phyloP scores from a whole-genome alignment of 1,139 yeast genomes.

The Scheffersomyces titani region DNA sequence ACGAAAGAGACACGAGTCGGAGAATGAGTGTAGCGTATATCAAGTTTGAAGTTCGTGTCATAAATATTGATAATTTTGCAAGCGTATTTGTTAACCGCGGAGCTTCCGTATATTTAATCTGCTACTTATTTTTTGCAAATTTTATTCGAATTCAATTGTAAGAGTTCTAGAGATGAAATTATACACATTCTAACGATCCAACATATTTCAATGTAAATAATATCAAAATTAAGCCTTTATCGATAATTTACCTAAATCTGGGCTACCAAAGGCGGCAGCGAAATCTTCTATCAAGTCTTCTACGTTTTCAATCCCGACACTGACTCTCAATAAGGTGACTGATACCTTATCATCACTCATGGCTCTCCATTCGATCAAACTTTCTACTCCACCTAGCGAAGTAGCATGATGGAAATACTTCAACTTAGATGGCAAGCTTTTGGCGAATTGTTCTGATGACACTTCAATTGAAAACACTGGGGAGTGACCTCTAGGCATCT shows the following conservation, averaged over 20 bases:
- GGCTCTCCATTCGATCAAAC: conserved; percentile 88
- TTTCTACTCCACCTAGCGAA: conserved; percentile 91
- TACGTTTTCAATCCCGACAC: conserved; percentile 76
- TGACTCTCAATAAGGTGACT: conserved; percentile 63
- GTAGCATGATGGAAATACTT: conserved; percentile 86
- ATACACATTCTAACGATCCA: not conserved
- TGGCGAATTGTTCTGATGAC: conserved; percentile 55
- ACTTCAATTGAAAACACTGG: conserved; percentile 78
- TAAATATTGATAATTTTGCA: not conserved
- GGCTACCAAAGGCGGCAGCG: not conserved
- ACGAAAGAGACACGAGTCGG: not conserved
- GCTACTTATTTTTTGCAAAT: not conserved
- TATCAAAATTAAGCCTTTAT: not conserved
- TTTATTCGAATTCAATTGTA: not conserved
- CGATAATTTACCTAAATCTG: not conserved
- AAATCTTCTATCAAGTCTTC: conserved; percentile 75
- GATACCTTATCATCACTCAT: conserved; percentile 62
- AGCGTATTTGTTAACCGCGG: not conserved
- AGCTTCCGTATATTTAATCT: not conserved
- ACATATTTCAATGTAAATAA: not conserved
- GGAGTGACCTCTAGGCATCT: conserved; percentile 64
- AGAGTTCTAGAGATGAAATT: not conserved
- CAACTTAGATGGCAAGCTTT: conserved; percentile 62
- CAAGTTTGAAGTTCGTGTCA: not conserved
- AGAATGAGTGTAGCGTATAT: not conserved